These are phyloP conservation scores for Myriosclerotinia scirpicola DNA, from an alignment of 2,329 filamentous ascomycete species.

Conservation along the genomic window DNA sequence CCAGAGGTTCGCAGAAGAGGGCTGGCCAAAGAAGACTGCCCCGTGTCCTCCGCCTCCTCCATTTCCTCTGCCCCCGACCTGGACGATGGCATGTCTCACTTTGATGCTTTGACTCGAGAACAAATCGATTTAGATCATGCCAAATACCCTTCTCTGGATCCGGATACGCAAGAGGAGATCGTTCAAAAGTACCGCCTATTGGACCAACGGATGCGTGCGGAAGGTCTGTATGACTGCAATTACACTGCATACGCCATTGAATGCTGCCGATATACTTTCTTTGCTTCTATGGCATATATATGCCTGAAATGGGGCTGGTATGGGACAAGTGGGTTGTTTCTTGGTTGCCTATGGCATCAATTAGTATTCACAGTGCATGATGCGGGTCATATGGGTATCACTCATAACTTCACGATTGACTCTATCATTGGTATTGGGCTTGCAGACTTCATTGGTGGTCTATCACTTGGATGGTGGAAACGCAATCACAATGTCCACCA, in stretches of 20 bases:
- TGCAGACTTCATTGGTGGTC: slow-evolving; percentile 82
- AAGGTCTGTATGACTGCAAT: slow-evolving; percentile 81
- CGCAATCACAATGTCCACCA: slow-evolving; percentile 94
- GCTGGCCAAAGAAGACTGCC: slow-evolving; percentile 21
- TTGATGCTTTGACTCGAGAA: slow-evolving; percentile 72
- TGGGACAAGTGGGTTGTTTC: slow-evolving; percentile 65
- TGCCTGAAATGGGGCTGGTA: slow-evolving; percentile 67
- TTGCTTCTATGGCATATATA: slow-evolving; percentile 62
- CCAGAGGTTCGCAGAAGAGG: slow-evolving; percentile 31
- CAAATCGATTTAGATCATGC: slow-evolving; percentile 73
- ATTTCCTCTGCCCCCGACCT: slow-evolving; percentile 58
- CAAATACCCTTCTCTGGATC: slow-evolving; percentile 78
- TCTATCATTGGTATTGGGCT: slow-evolving; percentile 85
- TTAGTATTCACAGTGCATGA: slow-evolving; percentile 93
- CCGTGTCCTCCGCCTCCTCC: slow-evolving; percentile 49
- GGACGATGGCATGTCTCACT: slow-evolving; percentile 59
- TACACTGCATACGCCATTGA: slow-evolving; percentile 80
- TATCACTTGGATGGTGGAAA: slow-evolving; percentile 98
- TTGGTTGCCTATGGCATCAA: slow-evolving; percentile 91
- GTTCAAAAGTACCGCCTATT: slow-evolving; percentile 79
- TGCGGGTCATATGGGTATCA: slow-evolving; percentile 96
- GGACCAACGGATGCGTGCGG: slow-evolving; percentile 67
- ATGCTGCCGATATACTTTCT: slow-evolving; percentile 65
- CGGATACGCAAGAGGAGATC: slow-evolving; percentile 71
- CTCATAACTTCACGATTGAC: slow-evolving; percentile 82